These are phyloP conservation scores for Sugiyamaella sp. DNA, from an alignment of 1,139 yeast species.

Conservation along the genomic window DNA sequence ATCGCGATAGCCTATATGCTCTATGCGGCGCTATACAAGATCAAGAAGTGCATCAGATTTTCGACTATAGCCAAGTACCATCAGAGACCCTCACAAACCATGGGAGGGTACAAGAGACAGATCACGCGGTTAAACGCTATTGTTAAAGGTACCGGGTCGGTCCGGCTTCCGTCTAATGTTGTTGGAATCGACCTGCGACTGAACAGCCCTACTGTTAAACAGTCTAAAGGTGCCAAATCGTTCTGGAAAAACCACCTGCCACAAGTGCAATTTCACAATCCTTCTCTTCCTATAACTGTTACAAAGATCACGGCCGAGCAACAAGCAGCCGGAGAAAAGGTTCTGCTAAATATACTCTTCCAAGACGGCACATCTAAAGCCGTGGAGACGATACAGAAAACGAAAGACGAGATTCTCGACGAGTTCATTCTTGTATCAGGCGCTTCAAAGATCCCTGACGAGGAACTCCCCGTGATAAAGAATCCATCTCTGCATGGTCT, in stretches of 20 bases:
- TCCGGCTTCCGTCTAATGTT: slow-evolving; percentile 45
- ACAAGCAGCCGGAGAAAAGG: slow-evolving; percentile 24
- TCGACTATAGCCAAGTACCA: background rate
- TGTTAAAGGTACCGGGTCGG: slow-evolving; percentile 52
- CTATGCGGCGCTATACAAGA: background rate
- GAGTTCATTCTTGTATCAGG: slow-evolving; percentile 43
- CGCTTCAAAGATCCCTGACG: slow-evolving; percentile 43
- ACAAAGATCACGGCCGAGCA: slow-evolving; percentile 27
- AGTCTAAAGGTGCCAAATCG: slow-evolving; percentile 42
- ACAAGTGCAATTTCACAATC: slow-evolving; percentile 80
- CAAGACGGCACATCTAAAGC: slow-evolving; percentile 43
- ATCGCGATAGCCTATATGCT: too few relatives aligned
- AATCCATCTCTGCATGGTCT: slow-evolving; percentile 4
- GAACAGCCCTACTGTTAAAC: slow-evolving; percentile 38
- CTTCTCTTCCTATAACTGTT: slow-evolving; percentile 63
- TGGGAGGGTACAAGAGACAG: slow-evolving; percentile 45
- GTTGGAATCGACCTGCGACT: slow-evolving; percentile 51
- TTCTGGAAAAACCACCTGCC: slow-evolving; percentile 80
- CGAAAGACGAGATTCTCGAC: slow-evolving; percentile 46
- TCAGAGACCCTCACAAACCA: too few relatives aligned
- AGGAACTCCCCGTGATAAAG: slow-evolving; percentile 34
- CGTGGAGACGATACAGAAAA: slow-evolving; percentile 47
- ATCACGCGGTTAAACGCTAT: slow-evolving; percentile 47
- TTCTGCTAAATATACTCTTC: slow-evolving; percentile 26
- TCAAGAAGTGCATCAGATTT: background rate